phyloP scores from a whole-genome alignment of 352 stramenopile genomes.

The Globisporangium solare region DNA sequence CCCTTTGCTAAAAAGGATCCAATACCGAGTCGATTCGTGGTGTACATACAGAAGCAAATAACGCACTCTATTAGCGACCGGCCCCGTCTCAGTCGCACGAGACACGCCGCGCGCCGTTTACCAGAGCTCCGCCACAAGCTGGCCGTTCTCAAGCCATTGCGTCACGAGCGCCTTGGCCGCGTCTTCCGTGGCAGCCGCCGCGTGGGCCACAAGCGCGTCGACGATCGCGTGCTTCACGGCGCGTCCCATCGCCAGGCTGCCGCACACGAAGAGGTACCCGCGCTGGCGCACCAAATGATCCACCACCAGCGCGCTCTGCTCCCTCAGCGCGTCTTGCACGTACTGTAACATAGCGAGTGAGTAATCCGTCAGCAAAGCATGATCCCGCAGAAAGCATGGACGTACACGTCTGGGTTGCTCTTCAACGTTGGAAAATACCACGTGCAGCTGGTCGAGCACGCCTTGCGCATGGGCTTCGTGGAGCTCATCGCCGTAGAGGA shows the following conservation, averaged over 20 bases:
- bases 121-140: conserved; percentile 75
- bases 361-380: background rate
- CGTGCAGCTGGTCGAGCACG: conserved; percentile 47
- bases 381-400: conserved; percentile 4
- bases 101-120: conserved; percentile 19
- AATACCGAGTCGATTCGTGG: too few relatives aligned
- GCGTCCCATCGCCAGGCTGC: conserved; percentile 73
- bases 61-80: conserved; percentile 3
- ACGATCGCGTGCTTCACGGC: conserved; percentile 67
- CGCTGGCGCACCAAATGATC: conserved; percentile 47
- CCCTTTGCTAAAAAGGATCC: too few relatives aligned
- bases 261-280: conserved; percentile 74
- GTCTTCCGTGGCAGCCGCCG: conserved; percentile 22
- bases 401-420: conserved; percentile 41
- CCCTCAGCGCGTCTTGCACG: conserved; percentile 61
- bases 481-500: conserved; percentile 69
- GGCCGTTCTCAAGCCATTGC: conserved; percentile 29
- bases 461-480: conserved; percentile 26
- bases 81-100: too few relatives aligned
- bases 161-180: conserved; percentile 43
- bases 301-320: conserved; percentile 50
- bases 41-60: background rate
- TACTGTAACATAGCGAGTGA: conserved; percentile 29
- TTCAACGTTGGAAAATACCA: conserved; percentile 51
- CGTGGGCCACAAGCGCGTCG: conserved; percentile 38